These are phyloP conservation scores for Leptographium lundbergii DNA, from an alignment of 2,329 filamentous ascomycete genomes.

Conservation along the genomic window DNA sequence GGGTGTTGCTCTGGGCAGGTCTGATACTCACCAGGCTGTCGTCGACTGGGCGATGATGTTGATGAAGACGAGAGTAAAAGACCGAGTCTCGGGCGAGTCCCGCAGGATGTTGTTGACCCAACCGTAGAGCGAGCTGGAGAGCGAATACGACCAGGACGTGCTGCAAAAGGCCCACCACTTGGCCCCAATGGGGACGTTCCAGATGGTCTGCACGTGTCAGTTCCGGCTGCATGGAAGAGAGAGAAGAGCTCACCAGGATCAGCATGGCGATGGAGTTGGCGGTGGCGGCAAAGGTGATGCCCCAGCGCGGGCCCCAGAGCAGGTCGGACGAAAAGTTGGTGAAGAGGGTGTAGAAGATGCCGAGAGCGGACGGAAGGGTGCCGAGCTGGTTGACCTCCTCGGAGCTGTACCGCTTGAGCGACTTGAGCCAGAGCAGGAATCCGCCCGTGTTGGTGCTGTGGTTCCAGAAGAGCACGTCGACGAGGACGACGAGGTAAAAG, in stretches of 20 bases:
- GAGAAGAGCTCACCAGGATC: conserved; percentile 24
- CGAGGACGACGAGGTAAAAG: conserved; percentile 36
- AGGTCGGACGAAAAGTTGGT: conserved; percentile 43
- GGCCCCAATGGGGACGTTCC: conserved; percentile 41
- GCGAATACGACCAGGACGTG: conserved; percentile 33
- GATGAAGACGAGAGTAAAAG: conserved; percentile 20
- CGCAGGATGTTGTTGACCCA: conserved; percentile 40
- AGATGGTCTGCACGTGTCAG: conserved; percentile 23
- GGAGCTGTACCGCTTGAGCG: conserved; percentile 18
- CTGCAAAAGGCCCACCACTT: conserved; percentile 41
- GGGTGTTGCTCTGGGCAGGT: conserved; percentile 19
- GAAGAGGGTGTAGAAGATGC: conserved; percentile 42
- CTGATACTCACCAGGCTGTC: conserved; percentile 30
- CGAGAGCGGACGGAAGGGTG: conserved; percentile 23
- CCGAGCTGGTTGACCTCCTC: conserved; percentile 6
- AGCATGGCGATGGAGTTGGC: conserved; percentile 41
- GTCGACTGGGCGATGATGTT: conserved; percentile 41
- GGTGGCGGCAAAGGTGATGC: conserved; percentile 35
- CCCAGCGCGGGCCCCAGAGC: conserved; percentile 38
- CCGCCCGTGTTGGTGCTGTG: conserved; percentile 31
- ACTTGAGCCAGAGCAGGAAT: conserved; percentile 47
- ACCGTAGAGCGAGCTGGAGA: conserved; percentile 42
- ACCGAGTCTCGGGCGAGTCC: conserved; percentile 30
- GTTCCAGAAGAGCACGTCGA: conserved; percentile 47
- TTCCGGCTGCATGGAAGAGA: neutral